Base-by-base conservation (phyloP, 345 rosid genomes). In the Syzygium oleosum region DNA sequence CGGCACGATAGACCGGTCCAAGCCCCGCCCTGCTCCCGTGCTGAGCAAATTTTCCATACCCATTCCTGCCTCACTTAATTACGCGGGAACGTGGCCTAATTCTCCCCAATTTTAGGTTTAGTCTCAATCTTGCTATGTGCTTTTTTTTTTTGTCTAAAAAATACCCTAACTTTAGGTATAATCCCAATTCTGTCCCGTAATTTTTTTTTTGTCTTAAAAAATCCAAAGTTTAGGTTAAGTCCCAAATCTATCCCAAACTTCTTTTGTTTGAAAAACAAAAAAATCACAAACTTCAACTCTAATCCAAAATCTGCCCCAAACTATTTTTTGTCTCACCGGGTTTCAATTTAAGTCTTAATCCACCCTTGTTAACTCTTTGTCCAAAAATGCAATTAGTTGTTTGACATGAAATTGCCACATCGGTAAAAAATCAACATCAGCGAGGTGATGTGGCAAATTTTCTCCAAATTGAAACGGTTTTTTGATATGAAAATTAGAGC, bases 331-430 rank as follows among this genome's bases (percentile, higher is more conserved):
- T 43, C 46, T 43, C 46, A 43, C 7, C 1, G 5, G 7, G 29
- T 58, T 58, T 23, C 14, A 58, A 0, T 9, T 14, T 58, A 23
- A 23, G 6, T 58, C 63, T 58, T n/a, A 23, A 58, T 58, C 14
- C 25, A 0, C 3, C 63, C n/a, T 56, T 2, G 0, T 58, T 58
- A 23, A 58, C 63, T 2, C 14, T 58, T 58, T 0, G 11, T 3
- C 63, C 6, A 58, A 23, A 58, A 58, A 58, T 58, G 63, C 3
- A 2, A 58, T 56, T 23, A 56, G 61, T 56, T 58, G 29, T 58
- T 58, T 58, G 63, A 23, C 63, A 3, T 58, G 14, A 12, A 27
- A 58, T 58, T 58, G 23, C 29, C n/a, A 58, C 5, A 3, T 56
- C 3, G n/a, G n/a, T 58, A 58, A 58, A 22, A 58, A 58, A 58